Evolutionary conservation across 2,329 filamentous ascomycete genomes (phyloP), one percentile per base, ranked within the genome.

Genomic region (Penicillium janthinellum): DNA sequence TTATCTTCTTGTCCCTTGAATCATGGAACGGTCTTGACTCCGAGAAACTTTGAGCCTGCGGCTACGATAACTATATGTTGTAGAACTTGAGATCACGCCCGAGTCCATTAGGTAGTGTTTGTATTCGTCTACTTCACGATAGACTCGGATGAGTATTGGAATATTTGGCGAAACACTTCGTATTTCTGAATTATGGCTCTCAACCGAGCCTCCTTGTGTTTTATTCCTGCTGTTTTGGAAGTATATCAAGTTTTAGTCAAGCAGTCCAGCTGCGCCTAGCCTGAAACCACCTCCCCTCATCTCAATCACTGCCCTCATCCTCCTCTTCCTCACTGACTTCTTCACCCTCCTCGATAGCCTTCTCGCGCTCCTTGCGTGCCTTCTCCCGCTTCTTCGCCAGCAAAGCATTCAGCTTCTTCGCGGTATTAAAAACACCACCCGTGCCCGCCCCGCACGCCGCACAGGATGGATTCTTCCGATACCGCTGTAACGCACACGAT

Each of bases 401-500:
- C 65, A 98, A 74, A 73, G 90, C 91, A 73, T 89, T 90, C 68
- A 98, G 72, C 66, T 89, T 90, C 80, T 92, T 96, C 1, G 93
- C 92, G 3, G 86, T 84, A 73, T 96, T 96, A 71, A 98, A 98
- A 0, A 96, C 91, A 0, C 95, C 95, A 34, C 89, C 88, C 0
- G 93, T 98, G 5, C 92, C 90, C 0, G 88, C 83, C 0, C 91
- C 90, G 74, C 95, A 98, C 4, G 90, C 90, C 2, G 91, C 91
- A 75, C 95, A 98, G 2, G 86, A 87, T 4, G 93, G 93, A 68
- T 93, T 91, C 72, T 91, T 95, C 63, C 90, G 84, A 73, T 97
- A 98, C 65, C 93, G 81, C 73, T 90, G 87, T 68, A 98, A 80
- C 28, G 95, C 95, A 75, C 95, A 99, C 1, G 84, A 82, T 75